Conservation (phyloP, 805 yeast genomes). For the Candida lessepsii region DNA sequence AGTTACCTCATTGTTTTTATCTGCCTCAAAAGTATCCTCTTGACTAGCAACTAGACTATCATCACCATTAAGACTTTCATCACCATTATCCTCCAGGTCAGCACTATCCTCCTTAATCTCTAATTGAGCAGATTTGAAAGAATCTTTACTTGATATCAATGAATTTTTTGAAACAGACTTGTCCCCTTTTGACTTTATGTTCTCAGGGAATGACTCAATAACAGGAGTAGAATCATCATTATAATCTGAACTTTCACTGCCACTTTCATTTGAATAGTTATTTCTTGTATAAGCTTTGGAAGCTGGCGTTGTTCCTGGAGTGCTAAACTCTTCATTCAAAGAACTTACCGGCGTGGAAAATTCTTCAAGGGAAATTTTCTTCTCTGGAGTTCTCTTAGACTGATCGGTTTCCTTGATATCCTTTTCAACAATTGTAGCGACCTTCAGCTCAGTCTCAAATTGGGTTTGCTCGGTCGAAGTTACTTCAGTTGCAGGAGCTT, state of each 20-base stretch:
- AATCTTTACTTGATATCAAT: conserved; percentile 1
- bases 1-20: no score
- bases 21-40: no score
- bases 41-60: no score
- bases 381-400: conserved; percentile 5
- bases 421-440: not conserved
- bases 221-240: conserved; percentile 3
- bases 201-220: conserved; percentile 1
- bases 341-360: conserved; percentile 12
- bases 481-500: no score
- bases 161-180: not conserved
- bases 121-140: conserved; percentile 1
- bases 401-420: not conserved
- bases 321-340: conserved; percentile 8
- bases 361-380: conserved; percentile 1
- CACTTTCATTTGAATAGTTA: not conserved
- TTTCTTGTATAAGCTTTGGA: not conserved
- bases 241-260: conserved; percentile 3
- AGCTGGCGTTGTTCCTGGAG: conserved; percentile 5
- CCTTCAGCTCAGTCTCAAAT: no score
- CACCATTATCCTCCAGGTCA: not conserved
- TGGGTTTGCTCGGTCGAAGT: no score
- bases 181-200: not conserved
- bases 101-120: not conserved
- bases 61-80: no score